Evolutionary conservation across 2,329 filamentous ascomycete species (phyloP).

Genomic region (Ilyonectria mors-panacis): DNA sequence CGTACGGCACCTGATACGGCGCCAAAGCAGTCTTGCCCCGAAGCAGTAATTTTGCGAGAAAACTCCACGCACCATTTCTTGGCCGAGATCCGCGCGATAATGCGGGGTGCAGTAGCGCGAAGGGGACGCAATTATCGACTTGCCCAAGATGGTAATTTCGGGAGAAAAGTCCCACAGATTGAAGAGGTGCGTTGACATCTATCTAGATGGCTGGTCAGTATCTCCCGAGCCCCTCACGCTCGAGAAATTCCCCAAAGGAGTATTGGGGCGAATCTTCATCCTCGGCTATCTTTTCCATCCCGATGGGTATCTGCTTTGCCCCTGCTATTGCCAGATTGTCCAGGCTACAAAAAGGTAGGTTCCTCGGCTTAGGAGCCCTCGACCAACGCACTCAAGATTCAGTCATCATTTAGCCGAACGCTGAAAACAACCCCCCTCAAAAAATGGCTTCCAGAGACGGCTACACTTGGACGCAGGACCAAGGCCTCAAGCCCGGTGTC

Average conservation of each 20-base stretch:
- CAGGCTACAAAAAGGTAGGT: neutral
- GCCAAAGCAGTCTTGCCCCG: neutral
- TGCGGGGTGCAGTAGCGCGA: neutral
- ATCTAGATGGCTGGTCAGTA: neutral
- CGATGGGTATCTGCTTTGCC: neutral
- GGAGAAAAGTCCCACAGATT: neutral
- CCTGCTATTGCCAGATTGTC: neutral
- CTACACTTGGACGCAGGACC: conserved; percentile 49
- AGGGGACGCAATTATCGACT: neutral
- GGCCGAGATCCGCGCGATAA: neutral
- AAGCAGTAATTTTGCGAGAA: conserved; percentile 25
- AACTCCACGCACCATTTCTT: neutral
- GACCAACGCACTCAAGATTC: neutral
- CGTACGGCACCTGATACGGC: neutral
- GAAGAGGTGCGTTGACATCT: neutral
- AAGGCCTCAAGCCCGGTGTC: conserved; percentile 49
- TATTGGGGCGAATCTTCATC: neutral
- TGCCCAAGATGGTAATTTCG: neutral
- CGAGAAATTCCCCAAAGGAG: conserved; percentile 23
- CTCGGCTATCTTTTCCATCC: neutral
- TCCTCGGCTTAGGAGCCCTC: neutral
- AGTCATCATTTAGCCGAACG: neutral
- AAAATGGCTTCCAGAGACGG: conserved; percentile 51
- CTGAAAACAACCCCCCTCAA: neutral
- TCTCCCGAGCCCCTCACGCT: conserved; percentile 3